A percentile compares a stretch with the other conserved stretches of the same genome.
These are phyloP conservation scores for Cymbidium sinense DNA, from an alignment of 106 monocot genomes.

Conservation along the genomic window DNA sequence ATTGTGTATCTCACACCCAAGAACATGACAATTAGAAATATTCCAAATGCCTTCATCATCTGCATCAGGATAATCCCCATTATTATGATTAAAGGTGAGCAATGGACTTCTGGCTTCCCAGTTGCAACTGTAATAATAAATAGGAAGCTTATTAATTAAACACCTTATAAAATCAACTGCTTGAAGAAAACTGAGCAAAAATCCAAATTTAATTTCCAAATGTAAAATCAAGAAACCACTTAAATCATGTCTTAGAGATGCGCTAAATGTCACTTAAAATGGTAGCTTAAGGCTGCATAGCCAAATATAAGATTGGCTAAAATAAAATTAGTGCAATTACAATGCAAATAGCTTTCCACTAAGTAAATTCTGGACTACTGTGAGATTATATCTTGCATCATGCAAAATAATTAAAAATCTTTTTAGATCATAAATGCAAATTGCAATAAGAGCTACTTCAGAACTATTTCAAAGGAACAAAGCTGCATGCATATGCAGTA, in stretches of 20 bases:
- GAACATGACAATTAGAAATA: constrained; percentile 53
- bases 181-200: background rate
- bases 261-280: background rate
- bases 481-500: background rate
- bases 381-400: background rate
- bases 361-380: background rate
- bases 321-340: background rate
- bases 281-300: background rate
- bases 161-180: background rate
- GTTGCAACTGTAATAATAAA: constrained; percentile 51
- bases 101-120: constrained; percentile 64
- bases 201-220: background rate
- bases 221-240: background rate
- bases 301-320: background rate
- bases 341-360: background rate
- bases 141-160: background rate
- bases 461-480: background rate
- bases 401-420: background rate
- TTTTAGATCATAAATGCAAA: background rate
- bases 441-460: background rate
- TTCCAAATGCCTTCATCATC: constrained; percentile 54
- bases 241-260: background rate
- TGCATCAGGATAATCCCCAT: constrained; percentile 13
- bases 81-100: constrained; percentile 19
- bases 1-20: constrained; percentile 58